Base-by-base conservation (phyloP, 1,284 basidiomycete species). In the Sanghuangporus weigelae region DNA sequence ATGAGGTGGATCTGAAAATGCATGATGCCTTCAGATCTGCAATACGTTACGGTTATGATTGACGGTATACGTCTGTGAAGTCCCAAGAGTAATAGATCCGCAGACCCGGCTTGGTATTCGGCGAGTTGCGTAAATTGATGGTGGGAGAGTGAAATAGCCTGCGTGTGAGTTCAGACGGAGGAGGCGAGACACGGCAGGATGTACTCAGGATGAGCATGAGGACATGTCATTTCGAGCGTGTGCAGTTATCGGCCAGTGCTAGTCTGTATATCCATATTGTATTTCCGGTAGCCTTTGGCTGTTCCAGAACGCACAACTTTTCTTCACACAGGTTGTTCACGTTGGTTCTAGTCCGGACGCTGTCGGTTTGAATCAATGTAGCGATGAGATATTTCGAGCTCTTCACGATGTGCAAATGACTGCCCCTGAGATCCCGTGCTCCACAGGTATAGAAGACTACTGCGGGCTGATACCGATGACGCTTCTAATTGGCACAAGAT, bases 121-220 rank as follows among this genome's bases (percentile, higher is more conserved):
- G 44, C 46, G 8, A 14, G 23, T 8, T 21, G 38, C 36, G 31
- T 16, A 38, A 26, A 40, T 48, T 49, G 57, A 59, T 59, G 57
- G 57, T 59, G 57, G 31, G 57, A 59, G 57, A 16, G 40, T n/a
- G 12, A 46, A 46, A 21, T 10, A 5, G 26, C 19, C 57, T 46
- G 16, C 57, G 57, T 59, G 57, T n/a, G 57, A 59, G 49, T 49
- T 36, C 23, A 48, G 57, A 49, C n/a, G 21, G 10, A 44, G 40
- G 12, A 31, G 26, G 35, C 42, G n/a, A 36, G 16, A 48, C n/a
- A 59, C 16, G 53, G 53, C 31, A 54, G 14, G 14, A 12, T 31
- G 53, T 38, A 54, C 53, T 54, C 53, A 54, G 38, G 31, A 38
- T 26, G 53, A 54, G 53, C 53, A 38, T 19, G 53, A 54, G 53